Conservation (phyloP, 768 basidiomycete genomes). For the Amanita polypyramis region DNA sequence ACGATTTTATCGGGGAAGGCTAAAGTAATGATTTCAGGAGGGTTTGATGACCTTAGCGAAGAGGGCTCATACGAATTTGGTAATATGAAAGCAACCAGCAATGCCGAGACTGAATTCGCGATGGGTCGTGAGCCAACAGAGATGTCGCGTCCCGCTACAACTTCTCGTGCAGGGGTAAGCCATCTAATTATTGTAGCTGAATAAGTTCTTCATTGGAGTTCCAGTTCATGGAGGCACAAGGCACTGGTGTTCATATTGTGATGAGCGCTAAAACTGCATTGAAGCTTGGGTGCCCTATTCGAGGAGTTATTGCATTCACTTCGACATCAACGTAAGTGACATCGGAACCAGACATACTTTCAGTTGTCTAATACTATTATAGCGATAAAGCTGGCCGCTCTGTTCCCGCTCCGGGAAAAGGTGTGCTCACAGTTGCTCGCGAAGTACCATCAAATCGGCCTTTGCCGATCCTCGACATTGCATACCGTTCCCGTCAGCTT, state of each 20-base stretch:
- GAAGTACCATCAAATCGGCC: slow-evolving; percentile 75
- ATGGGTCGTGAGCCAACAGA: slow-evolving; percentile 99
- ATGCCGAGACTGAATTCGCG: slow-evolving; percentile 93
- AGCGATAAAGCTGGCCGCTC: slow-evolving; percentile 99
- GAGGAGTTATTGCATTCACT: slow-evolving; percentile 89
- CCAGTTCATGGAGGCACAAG: slow-evolving; percentile 91
- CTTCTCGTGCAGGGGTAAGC: slow-evolving; percentile 86
- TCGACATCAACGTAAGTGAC: slow-evolving; percentile 83
- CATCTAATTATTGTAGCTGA: slow-evolving; percentile 5
- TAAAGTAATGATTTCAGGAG: slow-evolving; percentile 98
- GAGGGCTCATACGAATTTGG: slow-evolving; percentile 99
- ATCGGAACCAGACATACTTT: background rate
- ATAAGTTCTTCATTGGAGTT: slow-evolving; percentile 8
- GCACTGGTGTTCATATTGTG: slow-evolving; percentile 92
- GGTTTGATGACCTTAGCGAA: slow-evolving; percentile 96
- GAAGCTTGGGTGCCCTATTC: slow-evolving; percentile 88
- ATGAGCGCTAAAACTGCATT: slow-evolving; percentile 97
- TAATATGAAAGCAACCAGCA: slow-evolving; percentile 99
- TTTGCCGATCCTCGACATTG: slow-evolving; percentile 69
- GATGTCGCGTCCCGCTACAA: slow-evolving; percentile 96
- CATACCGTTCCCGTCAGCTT: slow-evolving; percentile 90
- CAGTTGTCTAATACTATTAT: slow-evolving; percentile 5
- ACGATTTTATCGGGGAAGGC: slow-evolving; percentile 92
- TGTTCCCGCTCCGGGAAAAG: slow-evolving; percentile 92
- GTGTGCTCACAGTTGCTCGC: slow-evolving; percentile 81